Evolutionary conservation across 768 basidiomycete genomes (phyloP), one percentile per base, ranked within the genome.

Genomic region (Panellus pusillus): DNA sequence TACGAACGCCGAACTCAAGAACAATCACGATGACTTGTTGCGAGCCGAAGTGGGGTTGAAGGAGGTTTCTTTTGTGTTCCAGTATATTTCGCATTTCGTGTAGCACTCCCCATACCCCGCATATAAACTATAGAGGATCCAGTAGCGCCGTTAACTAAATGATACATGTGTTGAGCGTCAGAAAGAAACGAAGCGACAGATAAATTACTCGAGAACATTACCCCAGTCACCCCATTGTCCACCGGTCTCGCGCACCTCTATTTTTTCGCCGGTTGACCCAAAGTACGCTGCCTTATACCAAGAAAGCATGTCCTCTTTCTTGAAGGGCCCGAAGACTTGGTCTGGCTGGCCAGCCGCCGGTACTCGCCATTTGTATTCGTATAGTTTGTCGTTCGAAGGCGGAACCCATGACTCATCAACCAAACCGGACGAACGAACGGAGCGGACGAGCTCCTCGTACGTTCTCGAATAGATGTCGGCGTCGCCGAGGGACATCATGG

Each of bases 21-120:
- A 84, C 63, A 94, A 97, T 63, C 97, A 99, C 63, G 97, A 99
- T 64, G 96, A 98, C 67, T 78, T 99, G 40, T 75, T 99, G 31
- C 82, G 97, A 24, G 93, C 92, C 3, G 97, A 99, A 68, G 81
- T 87, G 37, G 92, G 89, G 9, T 61, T 83, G 39, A 81, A 85
- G 5, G 89, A 93, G 58, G 88, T 98, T 44, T 95, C 94, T 0
- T 96, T 93, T 64, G 94, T 95, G 39, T 98, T 96, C 76, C 96
- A 98, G 68, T 97, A 94, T 67, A 86, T 93, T 68, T 93, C 91
- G 68, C 91, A 93, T 68, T 93, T 61, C 52, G 47, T 44, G 20
- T 57, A 50, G 39, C 42, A n/a, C 20, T 46, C 24, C 4, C 36
- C n/a, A 17, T 27, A 37, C 17, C 4, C 27, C 41, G 20, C 41